Evolutionary conservation across 306 rosid species (phyloP).

Genomic region (Begonia loranthoides): DNA sequence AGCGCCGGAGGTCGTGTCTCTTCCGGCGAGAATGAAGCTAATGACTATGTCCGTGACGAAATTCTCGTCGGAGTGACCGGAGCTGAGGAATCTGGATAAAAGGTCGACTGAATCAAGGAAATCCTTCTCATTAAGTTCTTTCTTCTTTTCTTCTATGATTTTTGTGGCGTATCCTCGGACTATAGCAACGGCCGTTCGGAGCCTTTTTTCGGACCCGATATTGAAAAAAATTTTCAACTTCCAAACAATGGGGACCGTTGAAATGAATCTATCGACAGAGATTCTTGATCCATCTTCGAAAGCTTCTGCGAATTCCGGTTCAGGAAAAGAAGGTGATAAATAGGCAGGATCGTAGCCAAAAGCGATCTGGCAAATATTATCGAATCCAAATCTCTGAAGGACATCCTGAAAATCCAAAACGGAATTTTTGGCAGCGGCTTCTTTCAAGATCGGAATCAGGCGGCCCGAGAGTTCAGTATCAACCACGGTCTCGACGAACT

Average conservation of each 20-base stretch:
- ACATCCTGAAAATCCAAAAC: conserved; percentile 19
- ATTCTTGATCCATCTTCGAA: too few species aligned
- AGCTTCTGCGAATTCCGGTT: too few species aligned
- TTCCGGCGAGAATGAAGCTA: conserved; percentile 43
- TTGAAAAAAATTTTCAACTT: too few species aligned
- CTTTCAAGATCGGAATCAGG: conserved; percentile 31
- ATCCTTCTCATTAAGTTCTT: conserved; percentile 12
- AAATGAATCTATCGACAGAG: too few species aligned
- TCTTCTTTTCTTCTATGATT: conserved; percentile 27
- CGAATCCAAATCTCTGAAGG: too few species aligned
- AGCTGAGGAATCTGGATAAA: conserved; percentile 28
- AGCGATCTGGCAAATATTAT: too few species aligned
- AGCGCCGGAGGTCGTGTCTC: conserved; percentile 39
- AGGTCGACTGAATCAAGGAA: conserved; percentile 23
- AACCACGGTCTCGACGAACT: conserved; percentile 35
- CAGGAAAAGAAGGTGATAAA: too few species aligned
- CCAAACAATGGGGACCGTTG: too few species aligned
- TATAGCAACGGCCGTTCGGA: conserved; percentile 5
- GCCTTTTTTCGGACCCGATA: conserved; percentile 29
- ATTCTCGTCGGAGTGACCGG: conserved; percentile 33
- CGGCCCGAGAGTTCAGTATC: conserved; percentile 32
- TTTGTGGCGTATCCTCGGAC: conserved; percentile 25
- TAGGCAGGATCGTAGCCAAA: too few species aligned
- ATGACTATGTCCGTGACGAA: conserved; percentile 35
- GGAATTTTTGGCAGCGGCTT: background rate